Evolutionary conservation across 768 basidiomycete genomes (phyloP).

Genomic region (Hygrocybe punicea): DNA sequence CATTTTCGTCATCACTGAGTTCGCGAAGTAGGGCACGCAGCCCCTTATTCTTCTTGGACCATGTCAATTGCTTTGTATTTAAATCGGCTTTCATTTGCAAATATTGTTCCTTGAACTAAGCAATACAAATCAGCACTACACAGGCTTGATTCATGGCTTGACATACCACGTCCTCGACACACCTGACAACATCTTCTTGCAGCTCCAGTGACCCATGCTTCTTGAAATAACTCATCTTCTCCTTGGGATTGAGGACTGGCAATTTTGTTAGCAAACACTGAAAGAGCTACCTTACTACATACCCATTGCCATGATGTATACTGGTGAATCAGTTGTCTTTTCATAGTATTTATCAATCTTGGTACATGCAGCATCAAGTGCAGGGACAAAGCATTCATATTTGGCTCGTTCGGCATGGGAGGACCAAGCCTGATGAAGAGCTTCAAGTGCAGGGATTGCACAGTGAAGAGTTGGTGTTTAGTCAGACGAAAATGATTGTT

Average conservation of each 20-base stretch:
- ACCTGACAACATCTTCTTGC: conserved; percentile 12
- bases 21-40: too few relatives aligned
- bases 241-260: conserved; percentile 24
- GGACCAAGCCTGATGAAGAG: conserved; percentile 28
- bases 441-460: conserved; percentile 34
- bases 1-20: too few relatives aligned
- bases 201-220: conserved; percentile 24
- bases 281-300: not conserved
- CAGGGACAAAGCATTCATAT: conserved; percentile 21
- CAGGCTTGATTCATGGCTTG: not conserved
- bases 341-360: conserved; percentile 34
- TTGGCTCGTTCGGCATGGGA: conserved; percentile 4
- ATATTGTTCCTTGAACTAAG: conserved; percentile 16
- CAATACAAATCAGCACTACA: not conserved
- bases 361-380: conserved; percentile 20
- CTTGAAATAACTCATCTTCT: conserved; percentile 23
- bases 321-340: too few relatives aligned
- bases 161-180: conserved; percentile 17
- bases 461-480: conserved; percentile 23
- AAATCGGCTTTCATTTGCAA: too few relatives aligned
- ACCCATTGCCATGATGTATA: conserved; percentile 33
- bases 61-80: too few relatives aligned
- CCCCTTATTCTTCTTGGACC: too few relatives aligned
- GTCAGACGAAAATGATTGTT: conserved; percentile 35
- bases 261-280: not conserved